A percentile compares a stretch with the other conserved stretches of the same genome.
Conservation (phyloP, 106 monocot genomes). For the Narthecium ossifragum region DNA sequence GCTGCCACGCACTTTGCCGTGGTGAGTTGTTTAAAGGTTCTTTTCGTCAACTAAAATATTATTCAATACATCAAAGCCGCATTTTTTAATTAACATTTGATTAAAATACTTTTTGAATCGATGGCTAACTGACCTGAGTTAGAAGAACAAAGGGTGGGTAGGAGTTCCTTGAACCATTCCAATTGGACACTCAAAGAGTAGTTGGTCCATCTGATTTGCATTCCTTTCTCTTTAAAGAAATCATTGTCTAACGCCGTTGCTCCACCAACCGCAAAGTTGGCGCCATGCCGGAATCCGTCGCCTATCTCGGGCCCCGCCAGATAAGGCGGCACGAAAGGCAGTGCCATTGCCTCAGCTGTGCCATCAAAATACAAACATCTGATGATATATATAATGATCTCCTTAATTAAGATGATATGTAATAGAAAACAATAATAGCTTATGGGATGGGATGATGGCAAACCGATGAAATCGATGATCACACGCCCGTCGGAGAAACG, state of each 20-base stretch:
- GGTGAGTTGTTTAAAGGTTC: no score
- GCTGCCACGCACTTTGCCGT: no score
- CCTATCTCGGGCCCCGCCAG: not conserved
- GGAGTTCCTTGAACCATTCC: slow-evolving; percentile 4
- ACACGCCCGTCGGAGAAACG: slow-evolving; percentile 7
- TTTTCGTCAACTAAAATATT: no score
- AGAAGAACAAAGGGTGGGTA: slow-evolving; percentile 6
- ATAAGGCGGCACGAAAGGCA: slow-evolving; percentile 5
- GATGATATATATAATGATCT: not conserved
- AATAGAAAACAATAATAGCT: not conserved
- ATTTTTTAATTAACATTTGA: no score
- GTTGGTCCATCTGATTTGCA: not conserved
- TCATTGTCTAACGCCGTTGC: not conserved
- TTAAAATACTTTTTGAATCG: not conserved
- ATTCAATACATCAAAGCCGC: no score
- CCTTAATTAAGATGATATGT: not conserved
- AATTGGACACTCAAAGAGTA: not conserved
- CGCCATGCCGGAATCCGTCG: not conserved
- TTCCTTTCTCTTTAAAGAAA: not conserved
- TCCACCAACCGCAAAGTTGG: slow-evolving; percentile 10
- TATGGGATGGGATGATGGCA: not conserved
- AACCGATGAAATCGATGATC: slow-evolving; percentile 2
- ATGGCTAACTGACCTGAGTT: not conserved
- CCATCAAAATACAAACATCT: not conserved
- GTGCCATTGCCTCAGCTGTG: slow-evolving; percentile 4